Base-by-base conservation (phyloP, 1,139 yeast genomes). In the Candida tunisiensis region DNA sequence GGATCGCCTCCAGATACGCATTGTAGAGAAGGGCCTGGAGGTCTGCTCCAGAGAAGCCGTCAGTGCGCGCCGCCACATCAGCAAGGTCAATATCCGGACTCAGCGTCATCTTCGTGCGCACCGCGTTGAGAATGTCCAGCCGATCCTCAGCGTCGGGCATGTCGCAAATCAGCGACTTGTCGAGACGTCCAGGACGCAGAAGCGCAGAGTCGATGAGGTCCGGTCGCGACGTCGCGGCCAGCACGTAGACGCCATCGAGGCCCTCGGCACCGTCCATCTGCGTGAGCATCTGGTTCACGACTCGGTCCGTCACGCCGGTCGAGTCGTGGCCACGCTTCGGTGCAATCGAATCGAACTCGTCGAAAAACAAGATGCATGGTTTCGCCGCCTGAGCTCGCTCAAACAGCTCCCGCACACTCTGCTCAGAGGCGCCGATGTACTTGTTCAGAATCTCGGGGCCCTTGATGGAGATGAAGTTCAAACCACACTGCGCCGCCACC, bases 181-280 rank as follows among this genome's bases (percentile, higher is more conserved):
- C 98, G 42, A 88, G 61, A 55, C 98, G 70, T 13, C 98, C 98
- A 0, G 98, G 98, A 48, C 98, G 71, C 35, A 88, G 56, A 33
- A 88, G 60, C 0, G 99, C 99, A 5, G 94, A 74, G 51, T 88
- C 99, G 39, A 91, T 85, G 42, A 88, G 62, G 45, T 88, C 96
- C 0, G 96, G 96, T 41, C 98, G 63, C 42, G 88, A 73, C 0
- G 98, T 91, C 1, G 98, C 98, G 0, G 96, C 98, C 18, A 88
- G 59, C 1, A 91, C 94, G 45, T 88, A 88, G 3, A 91, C 98
- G 1, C 96, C 96, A 43, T 85, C 95, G 20, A 85, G 58, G 0
- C 96, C 96, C 50, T 88, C 98, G 1, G 96, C 96, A 55, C 99
- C 99, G 53, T 88, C 99, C 94, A 88, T 83, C 49, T 91, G 96